Base-by-base conservation (phyloP, 805 yeast genomes). In the Starmera dryadoides region DNA sequence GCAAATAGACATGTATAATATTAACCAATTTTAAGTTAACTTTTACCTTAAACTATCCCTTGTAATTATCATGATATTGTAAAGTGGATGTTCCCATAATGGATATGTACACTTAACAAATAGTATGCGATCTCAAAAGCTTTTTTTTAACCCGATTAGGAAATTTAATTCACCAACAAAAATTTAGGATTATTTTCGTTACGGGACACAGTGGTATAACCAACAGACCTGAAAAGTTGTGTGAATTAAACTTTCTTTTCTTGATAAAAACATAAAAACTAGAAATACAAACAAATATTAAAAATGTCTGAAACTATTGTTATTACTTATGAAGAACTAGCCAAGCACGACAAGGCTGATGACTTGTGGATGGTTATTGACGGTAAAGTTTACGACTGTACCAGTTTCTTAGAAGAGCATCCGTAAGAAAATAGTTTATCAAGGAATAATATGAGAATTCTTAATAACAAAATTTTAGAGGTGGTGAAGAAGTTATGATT, bases 301-400 rank as follows among this genome's bases (percentile, higher is more conserved):
- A n/a, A n/a, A n/a, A n/a, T n/a, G n/a, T n/a, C n/a, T n/a, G n/a
- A n/a, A n/a, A n/a, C 73, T 40, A 74, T 73, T 55, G 63, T 68
- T 30, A 78, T 59, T 65, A 76, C 82, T 29, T 71, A 69, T 48
- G 84, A 78, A 43, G 86, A 88, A 58, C 77, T 88, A 38, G 71
- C 79, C 25, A 56, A 69, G 49, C 97, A 89, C 70, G 78, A 75
- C 58, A 67, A 77, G n/a, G 74, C 79, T 32, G 83, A 81, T 15
- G 87, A 85, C 52, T 67, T 86, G 33, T 91, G 96, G 95, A 77
- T 91, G 69, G 75, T 85, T 43, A 73, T 86, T 45, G 79, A 86
- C 48, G 87, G 85, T 42, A 81, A 82, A 50, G 95, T 91, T 16
- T 91, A 89, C 58, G 80, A 89, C 53, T 88, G 89, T 39, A 82